phyloP scores from a whole-genome alignment of 306 rosid genomes.

The Vigna hirtella region DNA sequence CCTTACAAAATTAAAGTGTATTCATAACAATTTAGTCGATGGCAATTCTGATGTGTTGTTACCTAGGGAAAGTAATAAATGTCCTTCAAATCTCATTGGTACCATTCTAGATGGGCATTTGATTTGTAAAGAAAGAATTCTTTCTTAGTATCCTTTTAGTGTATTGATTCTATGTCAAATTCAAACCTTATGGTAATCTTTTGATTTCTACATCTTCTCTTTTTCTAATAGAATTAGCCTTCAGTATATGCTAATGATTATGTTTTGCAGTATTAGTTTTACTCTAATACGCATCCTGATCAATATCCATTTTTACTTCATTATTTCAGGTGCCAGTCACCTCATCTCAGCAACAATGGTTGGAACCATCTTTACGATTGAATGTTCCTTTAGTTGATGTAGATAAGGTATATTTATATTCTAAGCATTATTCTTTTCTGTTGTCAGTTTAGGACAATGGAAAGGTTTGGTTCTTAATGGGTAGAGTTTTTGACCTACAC shows the following conservation, averaged over 20 bases:
- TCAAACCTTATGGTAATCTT: background rate
- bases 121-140: conserved; percentile 15
- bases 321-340: conserved; percentile 64
- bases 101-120: background rate
- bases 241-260: conserved; percentile 14
- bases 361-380: conserved; percentile 71
- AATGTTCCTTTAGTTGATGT: conserved; percentile 93
- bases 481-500: background rate
- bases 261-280: background rate
- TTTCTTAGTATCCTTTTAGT: background rate
- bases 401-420: conserved; percentile 75
- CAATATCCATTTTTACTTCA: conserved; percentile 14
- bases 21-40: conserved; percentile 27
- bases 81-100: conserved; percentile 26
- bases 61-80: conserved; percentile 4
- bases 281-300: background rate
- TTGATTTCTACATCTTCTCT: background rate
- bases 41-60: conserved; percentile 26
- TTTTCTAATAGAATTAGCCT: background rate
- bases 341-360: conserved; percentile 65
- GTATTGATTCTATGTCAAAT: background rate
- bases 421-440: conserved; percentile 24
- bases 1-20: conserved; percentile 14
- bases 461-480: conserved; percentile 22
- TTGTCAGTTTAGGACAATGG: background rate